These are phyloP conservation scores for Globisporangium echinulatum DNA, from an alignment of 352 stramenopile species.

Conservation along the genomic window DNA sequence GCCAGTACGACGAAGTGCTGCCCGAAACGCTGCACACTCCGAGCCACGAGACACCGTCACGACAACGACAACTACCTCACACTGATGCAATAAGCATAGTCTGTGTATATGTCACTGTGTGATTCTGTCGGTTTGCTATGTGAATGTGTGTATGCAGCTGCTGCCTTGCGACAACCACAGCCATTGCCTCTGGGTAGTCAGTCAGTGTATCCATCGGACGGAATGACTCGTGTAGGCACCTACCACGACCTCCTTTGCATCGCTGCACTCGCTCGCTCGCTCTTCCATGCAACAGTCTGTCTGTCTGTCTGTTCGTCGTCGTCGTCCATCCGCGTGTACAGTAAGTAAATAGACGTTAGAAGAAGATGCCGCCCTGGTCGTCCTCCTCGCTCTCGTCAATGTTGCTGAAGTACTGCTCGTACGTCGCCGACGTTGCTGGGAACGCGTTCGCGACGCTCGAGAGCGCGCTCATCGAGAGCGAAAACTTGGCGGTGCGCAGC, in stretches of 20 bases:
- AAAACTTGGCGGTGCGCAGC: slow-evolving; percentile 43
- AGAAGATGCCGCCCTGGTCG: slow-evolving; percentile 82
- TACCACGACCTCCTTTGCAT: too few species aligned
- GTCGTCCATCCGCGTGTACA: not conserved
- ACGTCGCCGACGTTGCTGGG: slow-evolving; percentile 68
- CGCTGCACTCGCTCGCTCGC: too few species aligned
- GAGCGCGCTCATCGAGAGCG: slow-evolving; percentile 84
- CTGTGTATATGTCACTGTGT: too few species aligned
- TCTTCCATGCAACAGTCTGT: too few species aligned
- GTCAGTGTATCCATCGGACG: too few species aligned
- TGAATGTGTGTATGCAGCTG: too few species aligned
- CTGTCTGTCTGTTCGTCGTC: not conserved
- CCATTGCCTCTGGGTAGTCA: too few species aligned
- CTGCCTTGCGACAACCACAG: too few species aligned
- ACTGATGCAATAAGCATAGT: too few species aligned
- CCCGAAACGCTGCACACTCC: slow-evolving; percentile 57
- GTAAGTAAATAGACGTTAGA: slow-evolving; percentile 41
- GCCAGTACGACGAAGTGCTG: slow-evolving; percentile 29
- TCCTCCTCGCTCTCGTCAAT: slow-evolving; percentile 80
- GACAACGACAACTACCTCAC: too few species aligned
- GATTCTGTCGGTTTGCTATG: too few species aligned
- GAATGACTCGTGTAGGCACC: too few species aligned
- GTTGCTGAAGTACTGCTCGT: slow-evolving; percentile 86
- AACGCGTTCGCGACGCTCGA: slow-evolving; percentile 52
- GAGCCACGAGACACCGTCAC: slow-evolving; percentile 19